Conservation (phyloP, 208 protist species). For the Strigomonas culicis region DNA sequence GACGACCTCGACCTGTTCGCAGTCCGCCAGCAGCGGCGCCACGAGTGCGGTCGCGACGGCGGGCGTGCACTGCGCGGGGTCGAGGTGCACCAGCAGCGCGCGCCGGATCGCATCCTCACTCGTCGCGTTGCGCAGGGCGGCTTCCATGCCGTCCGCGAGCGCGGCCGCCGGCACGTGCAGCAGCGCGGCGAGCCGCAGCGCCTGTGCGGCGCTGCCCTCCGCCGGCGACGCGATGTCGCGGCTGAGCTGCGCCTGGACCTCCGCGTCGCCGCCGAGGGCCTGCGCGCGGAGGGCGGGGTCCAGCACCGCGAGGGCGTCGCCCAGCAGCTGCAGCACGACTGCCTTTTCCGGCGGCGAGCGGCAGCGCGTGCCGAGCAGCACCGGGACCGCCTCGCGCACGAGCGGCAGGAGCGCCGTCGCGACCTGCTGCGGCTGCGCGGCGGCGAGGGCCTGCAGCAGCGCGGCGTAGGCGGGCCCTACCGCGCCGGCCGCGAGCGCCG, state of each 20-base stretch:
- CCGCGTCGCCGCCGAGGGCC: conserved; percentile 1
- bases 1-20: conserved; percentile 67
- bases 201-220: conserved; percentile 43
- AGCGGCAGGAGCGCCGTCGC: conserved; percentile 14
- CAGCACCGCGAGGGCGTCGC: background rate
- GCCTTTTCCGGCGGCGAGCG: conserved; percentile 70
- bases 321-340: conserved; percentile 8
- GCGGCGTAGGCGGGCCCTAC: conserved; percentile 37
- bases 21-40: conserved; percentile 52
- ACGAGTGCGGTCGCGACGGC: conserved; percentile 25
- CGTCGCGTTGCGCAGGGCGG: conserved; percentile 50
- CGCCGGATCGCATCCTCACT: conserved; percentile 54
- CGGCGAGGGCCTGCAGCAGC: conserved; percentile 37
- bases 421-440: conserved; percentile 9
- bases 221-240: conserved; percentile 65
- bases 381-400: conserved; percentile 40
- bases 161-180: conserved; percentile 17
- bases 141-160: conserved; percentile 45
- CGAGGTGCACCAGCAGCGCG: conserved; percentile 62
- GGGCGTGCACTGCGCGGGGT: conserved; percentile 27
- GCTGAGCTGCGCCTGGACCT: conserved; percentile 42
- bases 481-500: conserved; percentile 29
- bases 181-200: conserved; percentile 55
- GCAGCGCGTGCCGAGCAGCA: conserved; percentile 56
- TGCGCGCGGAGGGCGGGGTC: background rate